Evolutionary conservation across 2,329 filamentous ascomycete genomes (phyloP).

Genomic region (Colletotrichum kahawae): DNA sequence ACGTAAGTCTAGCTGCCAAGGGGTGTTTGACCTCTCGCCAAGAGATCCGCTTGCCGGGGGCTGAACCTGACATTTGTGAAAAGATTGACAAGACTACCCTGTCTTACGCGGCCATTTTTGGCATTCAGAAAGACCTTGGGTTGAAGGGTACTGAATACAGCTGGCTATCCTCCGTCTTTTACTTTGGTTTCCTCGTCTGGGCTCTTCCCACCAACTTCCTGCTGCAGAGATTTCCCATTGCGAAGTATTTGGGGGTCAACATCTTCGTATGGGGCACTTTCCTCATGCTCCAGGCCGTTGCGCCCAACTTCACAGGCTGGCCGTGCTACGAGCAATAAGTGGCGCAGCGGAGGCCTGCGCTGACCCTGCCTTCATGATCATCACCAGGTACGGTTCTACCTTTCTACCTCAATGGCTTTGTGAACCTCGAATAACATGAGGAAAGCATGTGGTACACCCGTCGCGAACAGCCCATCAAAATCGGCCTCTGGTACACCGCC

Average conservation of each 20-base stretch:
- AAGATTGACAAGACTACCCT: not conserved
- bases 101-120: not conserved
- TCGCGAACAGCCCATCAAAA: not conserved
- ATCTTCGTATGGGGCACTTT: not conserved
- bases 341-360: not conserved
- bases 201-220: not conserved
- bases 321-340: not conserved
- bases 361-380: not conserved
- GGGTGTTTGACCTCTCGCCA: accelerated
- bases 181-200: not conserved
- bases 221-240: not conserved
- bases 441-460: not conserved
- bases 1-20: not conserved
- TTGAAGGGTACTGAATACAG: not conserved
- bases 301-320: not conserved
- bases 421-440: not conserved
- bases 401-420: not conserved
- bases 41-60: not conserved
- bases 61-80: not conserved
- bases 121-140: not conserved
- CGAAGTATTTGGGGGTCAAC: accelerated
- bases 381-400: not conserved
- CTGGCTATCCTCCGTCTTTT: not conserved
- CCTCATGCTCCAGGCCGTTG: not conserved
- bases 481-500: not conserved